Base-by-base conservation (phyloP, 805 yeast species). In the Yamadazyma sp. region DNA sequence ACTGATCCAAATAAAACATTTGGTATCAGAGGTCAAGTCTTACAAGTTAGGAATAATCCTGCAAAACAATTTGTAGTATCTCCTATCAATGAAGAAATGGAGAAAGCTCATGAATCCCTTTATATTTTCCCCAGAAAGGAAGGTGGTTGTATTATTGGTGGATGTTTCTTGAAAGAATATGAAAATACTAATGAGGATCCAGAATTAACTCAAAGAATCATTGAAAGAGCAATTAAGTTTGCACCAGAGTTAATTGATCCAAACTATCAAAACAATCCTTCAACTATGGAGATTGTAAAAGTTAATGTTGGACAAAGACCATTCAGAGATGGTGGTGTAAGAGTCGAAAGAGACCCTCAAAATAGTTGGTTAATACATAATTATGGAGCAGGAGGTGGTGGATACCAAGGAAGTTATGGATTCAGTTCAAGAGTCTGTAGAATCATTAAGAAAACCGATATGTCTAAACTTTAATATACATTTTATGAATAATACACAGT, bases 301-400 rank as follows among this genome's bases (percentile, higher is more conserved):
- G 65, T 56, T 8, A 48, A 51, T 27, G 64, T 64, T n/a, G 70
- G 71, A 2, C 55, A 61, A 20, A 52, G 71, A 25, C 71, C 71
- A 4, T 57, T 49, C 35, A 42, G 70, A 40, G 62, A 57, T 15
- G 58, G 54, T 6, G 68, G 68, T 2, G 53, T 53, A 2, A 43
- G 71, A 14, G 52, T 63, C 10, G 70, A 64, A 39, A 28, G 23
- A 2, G 70, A 65, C 41, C 26, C 45, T 1, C 27, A 40, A 7
- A 33, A 42, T 12, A 30, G 28, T 1, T 63, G 70, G 69, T 50
- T 80, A 15, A 68, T 80, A 16, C 87, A 81, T 53, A 75, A 74
- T 48, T 81, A 80, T 52, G 86, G 87, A 2, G 83, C 86, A 20
- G 86, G 78, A 7, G 87, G 87, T 20, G 76, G 85, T 16, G 93